These are phyloP conservation scores for Claviceps africana DNA, from an alignment of 2,329 filamentous ascomycete genomes.

Conservation along the genomic window DNA sequence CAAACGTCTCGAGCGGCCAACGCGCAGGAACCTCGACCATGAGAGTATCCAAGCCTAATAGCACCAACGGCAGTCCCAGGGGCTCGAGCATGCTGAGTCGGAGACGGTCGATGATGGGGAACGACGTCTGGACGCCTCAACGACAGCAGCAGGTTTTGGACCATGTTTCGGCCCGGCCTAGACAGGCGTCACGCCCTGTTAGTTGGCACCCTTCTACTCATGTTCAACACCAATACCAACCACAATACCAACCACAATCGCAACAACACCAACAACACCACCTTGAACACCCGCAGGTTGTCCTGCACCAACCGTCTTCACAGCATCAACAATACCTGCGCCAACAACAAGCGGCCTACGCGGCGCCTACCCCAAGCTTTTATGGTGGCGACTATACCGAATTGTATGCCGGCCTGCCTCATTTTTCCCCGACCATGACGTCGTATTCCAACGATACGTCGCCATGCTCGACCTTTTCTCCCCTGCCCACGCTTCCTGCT, in stretches of 20 bases:
- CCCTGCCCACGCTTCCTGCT: constrained; percentile 30
- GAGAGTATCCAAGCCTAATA: constrained; percentile 51
- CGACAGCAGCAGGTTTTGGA: constrained; percentile 34
- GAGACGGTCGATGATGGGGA: constrained; percentile 43
- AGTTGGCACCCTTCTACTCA: constrained; percentile 64
- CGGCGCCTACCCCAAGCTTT: constrained; percentile 22
- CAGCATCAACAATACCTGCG: constrained; percentile 21
- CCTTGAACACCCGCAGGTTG: background rate
- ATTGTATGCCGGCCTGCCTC: constrained; percentile 25
- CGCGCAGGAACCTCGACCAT: constrained; percentile 34
- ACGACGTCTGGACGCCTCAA: constrained; percentile 27
- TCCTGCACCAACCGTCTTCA: constrained; percentile 13
- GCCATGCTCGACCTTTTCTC: constrained; percentile 40
- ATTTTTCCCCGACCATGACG: constrained; percentile 37
- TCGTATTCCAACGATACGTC: constrained; percentile 46
- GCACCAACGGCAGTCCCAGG: constrained; percentile 55
- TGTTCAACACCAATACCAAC: constrained; percentile 16
- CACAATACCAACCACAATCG: background rate
- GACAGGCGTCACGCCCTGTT: constrained; percentile 19
- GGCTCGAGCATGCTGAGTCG: constrained; percentile 33
- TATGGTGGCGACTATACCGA: constrained; percentile 27
- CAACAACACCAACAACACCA: constrained; percentile 3
- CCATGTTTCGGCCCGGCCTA: constrained; percentile 9
- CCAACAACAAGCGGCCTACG: constrained; percentile 24
- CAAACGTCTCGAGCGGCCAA: constrained; percentile 34